These are phyloP conservation scores for Emericellopsis terricola DNA, from an alignment of 495 filamentous ascomycete genomes.

Conservation along the genomic window DNA sequence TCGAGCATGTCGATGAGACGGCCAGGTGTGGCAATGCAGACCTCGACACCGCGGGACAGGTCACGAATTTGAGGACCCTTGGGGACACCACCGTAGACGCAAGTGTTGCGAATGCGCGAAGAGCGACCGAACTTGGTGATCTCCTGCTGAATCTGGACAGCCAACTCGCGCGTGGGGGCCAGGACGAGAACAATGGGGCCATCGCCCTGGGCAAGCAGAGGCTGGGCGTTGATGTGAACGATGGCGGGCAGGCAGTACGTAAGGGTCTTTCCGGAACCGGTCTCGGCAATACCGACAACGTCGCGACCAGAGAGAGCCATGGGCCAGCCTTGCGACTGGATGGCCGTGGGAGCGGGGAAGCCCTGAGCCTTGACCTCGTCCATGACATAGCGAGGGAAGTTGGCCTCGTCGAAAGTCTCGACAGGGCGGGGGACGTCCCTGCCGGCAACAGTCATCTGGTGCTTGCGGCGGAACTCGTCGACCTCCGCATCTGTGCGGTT, in stretches of 20 bases:
- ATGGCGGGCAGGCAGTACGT: constrained; percentile 98
- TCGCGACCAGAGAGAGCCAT: constrained; percentile 98
- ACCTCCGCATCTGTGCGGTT: constrained; percentile 62
- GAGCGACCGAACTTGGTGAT: constrained; percentile 95
- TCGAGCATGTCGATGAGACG: constrained; percentile 98
- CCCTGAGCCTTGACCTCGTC: constrained; percentile 96
- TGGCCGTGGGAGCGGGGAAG: constrained; percentile 78
- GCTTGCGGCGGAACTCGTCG: constrained; percentile 64
- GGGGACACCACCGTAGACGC: constrained; percentile 96
- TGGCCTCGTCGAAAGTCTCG: constrained; percentile 91
- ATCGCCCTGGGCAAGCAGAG: constrained; percentile 88
- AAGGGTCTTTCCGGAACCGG: constrained; percentile 95
- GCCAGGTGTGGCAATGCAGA: constrained; percentile 90
- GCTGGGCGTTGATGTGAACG: constrained; percentile 98
- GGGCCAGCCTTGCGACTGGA: constrained; percentile 97
- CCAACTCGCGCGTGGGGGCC: constrained; percentile 90
- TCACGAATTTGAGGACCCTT: constrained; percentile 94
- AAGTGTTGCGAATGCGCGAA: constrained; percentile 95
- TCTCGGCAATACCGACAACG: constrained; percentile 98
- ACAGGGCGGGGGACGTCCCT: constrained; percentile 74
- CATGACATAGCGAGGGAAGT: constrained; percentile 92
- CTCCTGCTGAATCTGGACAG: constrained; percentile 93
- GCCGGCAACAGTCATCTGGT: constrained; percentile 66
- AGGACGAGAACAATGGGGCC: constrained; percentile 92
- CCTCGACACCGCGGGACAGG: constrained; percentile 70